Conservation (phyloP, 1,284 basidiomycete genomes). For the Ustilago trichophora region DNA sequence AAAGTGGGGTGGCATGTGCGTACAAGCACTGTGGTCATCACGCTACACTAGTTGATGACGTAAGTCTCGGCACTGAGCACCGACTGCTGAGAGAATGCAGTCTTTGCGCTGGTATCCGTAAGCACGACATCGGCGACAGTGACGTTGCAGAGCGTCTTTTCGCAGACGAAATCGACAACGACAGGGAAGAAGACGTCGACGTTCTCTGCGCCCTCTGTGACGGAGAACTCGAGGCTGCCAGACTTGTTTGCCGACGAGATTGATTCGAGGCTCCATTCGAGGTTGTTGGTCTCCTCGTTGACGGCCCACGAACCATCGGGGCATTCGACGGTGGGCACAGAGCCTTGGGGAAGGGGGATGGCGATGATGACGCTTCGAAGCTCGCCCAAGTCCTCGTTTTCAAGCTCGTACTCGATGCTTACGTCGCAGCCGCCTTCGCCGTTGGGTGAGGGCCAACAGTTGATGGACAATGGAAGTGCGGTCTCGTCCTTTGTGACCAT, state of each 20-base stretch:
- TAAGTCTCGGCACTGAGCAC: conserved; percentile 64
- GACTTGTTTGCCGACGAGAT: conserved; percentile 71
- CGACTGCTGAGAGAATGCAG: conserved; percentile 82
- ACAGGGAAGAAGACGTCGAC: conserved; percentile 91
- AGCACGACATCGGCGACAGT: conserved; percentile 71
- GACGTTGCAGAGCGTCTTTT: conserved; percentile 73
- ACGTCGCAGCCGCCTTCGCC: conserved; percentile 82
- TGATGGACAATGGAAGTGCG: conserved; percentile 88
- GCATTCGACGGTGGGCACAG: conserved; percentile 77
- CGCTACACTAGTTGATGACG: conserved; percentile 45
- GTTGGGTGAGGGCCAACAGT: conserved; percentile 92
- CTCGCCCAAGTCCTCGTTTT: conserved; percentile 72
- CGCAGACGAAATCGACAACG: conserved; percentile 79
- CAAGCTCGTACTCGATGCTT: conserved; percentile 95
- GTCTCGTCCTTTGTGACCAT: conserved; percentile 90
- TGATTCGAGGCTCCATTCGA: conserved; percentile 81
- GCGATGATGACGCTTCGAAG: conserved; percentile 86
- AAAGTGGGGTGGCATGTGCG: too few species aligned
- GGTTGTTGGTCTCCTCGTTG: conserved; percentile 78
- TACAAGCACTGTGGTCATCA: too few species aligned
- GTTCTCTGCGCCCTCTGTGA: conserved; percentile 78
- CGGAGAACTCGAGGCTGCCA: conserved; percentile 80
- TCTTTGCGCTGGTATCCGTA: conserved; percentile 73
- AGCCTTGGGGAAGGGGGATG: conserved; percentile 88
- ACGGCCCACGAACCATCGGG: conserved; percentile 82